Evolutionary conservation across 2,329 filamentous ascomycete genomes (phyloP).

Genomic region (Orbilia blumenaviensis): DNA sequence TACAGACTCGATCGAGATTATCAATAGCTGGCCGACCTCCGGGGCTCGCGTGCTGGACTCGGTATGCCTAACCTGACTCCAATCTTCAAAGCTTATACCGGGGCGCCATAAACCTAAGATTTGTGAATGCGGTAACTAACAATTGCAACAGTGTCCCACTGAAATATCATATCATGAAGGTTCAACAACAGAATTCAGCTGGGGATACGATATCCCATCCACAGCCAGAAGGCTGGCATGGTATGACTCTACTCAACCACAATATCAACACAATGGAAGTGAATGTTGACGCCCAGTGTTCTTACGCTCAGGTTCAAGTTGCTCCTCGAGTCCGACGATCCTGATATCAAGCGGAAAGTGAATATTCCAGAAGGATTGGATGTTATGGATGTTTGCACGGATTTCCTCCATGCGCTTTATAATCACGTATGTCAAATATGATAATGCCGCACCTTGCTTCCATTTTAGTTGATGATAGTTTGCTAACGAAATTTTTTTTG

Average conservation of each 20-base stretch:
- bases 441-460: neutral
- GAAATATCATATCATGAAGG: constrained; percentile 56
- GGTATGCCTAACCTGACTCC: constrained; percentile 27
- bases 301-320: constrained; percentile 49
- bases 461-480: neutral
- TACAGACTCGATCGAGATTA: constrained; percentile 53
- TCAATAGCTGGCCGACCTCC: constrained; percentile 55
- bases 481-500: neutral
- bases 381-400: constrained; percentile 54
- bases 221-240: constrained; percentile 53
- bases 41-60: constrained; percentile 53
- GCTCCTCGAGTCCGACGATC: constrained; percentile 54
- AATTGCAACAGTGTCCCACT: constrained; percentile 40
- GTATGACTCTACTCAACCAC: constrained; percentile 33
- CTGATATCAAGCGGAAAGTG: constrained; percentile 41
- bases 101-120: neutral
- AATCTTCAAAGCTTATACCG: neutral
- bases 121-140: constrained; percentile 5
- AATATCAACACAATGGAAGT: constrained; percentile 21
- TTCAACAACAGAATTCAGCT: constrained; percentile 52
- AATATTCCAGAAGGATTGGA: constrained; percentile 54
- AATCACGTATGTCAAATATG: constrained; percentile 33
- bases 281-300: neutral
- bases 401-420: constrained; percentile 55
- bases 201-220: constrained; percentile 56